A percentile compares a stretch with the other conserved stretches of the same genome.
phyloP scores from a whole-genome alignment of 2,329 filamentous ascomycete genomes.

The Botrytis tulipae region DNA sequence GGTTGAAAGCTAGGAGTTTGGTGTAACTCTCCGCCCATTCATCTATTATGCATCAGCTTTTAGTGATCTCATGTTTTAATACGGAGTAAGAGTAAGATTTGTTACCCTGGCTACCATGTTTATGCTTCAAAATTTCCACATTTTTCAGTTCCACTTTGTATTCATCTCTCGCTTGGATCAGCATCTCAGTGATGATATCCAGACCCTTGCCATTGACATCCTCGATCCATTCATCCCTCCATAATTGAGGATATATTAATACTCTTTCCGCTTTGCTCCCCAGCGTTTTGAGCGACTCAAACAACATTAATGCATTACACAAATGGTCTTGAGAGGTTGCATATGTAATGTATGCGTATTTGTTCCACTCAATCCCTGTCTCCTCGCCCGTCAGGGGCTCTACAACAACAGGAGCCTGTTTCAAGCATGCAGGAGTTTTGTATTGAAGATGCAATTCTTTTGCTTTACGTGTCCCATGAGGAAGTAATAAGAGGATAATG shows the following conservation, averaged over 20 bases:
- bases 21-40: constrained; percentile 50
- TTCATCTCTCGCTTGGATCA: constrained; percentile 41
- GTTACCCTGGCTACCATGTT: constrained; percentile 42
- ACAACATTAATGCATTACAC: constrained; percentile 52
- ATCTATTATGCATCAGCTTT: constrained; percentile 5
- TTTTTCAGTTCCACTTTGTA: constrained; percentile 48
- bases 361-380: constrained; percentile 43
- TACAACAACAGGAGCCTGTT: constrained; percentile 16
- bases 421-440: constrained; percentile 14
- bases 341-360: constrained; percentile 51
- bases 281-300: constrained; percentile 45
- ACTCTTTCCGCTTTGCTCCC: constrained; percentile 46
- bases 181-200: constrained; percentile 41
- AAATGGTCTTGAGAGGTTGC: constrained; percentile 48
- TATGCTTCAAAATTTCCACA: constrained; percentile 43
- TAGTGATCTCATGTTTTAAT: not conserved
- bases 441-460: constrained; percentile 14
- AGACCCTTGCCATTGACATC: constrained; percentile 39
- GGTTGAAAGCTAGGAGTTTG: constrained; percentile 68
- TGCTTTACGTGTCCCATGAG: constrained; percentile 4
- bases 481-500: constrained; percentile 10
- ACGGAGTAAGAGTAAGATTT: not conserved
- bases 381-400: constrained; percentile 15
- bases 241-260: constrained; percentile 45
- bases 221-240: constrained; percentile 33